These are phyloP conservation scores for Phascolomyces articulosus DNA, from an alignment of 371 early-diverging fungal species.

Conservation along the genomic window DNA sequence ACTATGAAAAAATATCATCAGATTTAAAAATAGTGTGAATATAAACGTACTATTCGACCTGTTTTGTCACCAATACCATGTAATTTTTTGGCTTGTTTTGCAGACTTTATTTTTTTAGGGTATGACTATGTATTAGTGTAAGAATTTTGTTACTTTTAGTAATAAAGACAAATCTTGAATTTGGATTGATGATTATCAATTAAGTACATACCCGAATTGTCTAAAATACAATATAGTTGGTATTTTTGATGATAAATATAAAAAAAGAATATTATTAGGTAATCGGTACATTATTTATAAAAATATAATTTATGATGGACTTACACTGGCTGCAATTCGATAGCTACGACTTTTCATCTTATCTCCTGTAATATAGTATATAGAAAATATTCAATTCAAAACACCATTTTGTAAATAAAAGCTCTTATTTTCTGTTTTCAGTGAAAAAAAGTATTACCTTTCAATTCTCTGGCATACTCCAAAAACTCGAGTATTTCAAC, in stretches of 20 bases:
- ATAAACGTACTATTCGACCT: constrained; percentile 17
- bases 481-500: constrained; percentile 19
- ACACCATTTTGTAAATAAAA: no score
- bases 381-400: no score
- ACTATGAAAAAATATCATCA: constrained; percentile 2
- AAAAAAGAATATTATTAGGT: neutral
- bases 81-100: constrained; percentile 4
- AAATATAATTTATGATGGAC: no score
- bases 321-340: constrained; percentile 20
- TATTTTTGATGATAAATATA: no score
- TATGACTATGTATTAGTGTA: constrained; percentile 9
- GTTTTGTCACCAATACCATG: constrained; percentile 26
- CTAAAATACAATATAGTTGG: neutral
- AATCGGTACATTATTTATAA: no score
- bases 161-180: no score
- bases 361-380: constrained; percentile 8
- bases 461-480: constrained; percentile 21
- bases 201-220: neutral
- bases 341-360: constrained; percentile 19
- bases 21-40: neutral
- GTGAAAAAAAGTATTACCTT: constrained; percentile 8
- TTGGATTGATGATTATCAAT: no score
- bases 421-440: neutral
- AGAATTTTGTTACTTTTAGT: neutral
- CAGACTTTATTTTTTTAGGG: constrained; percentile 14